A percentile compares a stretch with the other conserved stretches of the same genome.
phyloP scores from a whole-genome alignment of 1,284 basidiomycete genomes.

The Microbotryomycetes sp. region DNA sequence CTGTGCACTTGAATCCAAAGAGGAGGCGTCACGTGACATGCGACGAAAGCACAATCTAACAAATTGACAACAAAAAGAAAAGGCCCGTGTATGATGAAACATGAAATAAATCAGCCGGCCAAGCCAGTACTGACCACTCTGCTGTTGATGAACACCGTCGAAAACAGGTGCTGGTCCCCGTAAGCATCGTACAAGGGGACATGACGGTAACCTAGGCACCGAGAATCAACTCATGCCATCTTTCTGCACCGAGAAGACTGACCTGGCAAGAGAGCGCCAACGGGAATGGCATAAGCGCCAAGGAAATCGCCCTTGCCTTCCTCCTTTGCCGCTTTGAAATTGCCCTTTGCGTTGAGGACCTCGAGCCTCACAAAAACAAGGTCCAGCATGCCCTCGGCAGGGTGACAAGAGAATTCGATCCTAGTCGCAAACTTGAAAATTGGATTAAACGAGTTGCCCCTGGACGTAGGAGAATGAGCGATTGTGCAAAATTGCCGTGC shows the following conservation, averaged over 20 bases:
- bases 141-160: constrained; percentile 65
- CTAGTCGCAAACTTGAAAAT: constrained; percentile 62
- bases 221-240: not conserved
- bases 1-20: too few relatives aligned
- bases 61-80: too few relatives aligned
- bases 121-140: not conserved
- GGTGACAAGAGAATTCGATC: constrained; percentile 59
- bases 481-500: too few relatives aligned
- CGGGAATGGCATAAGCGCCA: constrained; percentile 60
- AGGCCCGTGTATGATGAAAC: too few relatives aligned
- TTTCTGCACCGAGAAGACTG: constrained; percentile 36
- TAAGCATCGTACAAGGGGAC: constrained; percentile 74
- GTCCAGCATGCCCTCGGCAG: constrained; percentile 63
- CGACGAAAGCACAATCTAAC: too few relatives aligned
- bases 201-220: constrained; percentile 66
- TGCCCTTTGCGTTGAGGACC: constrained; percentile 53
- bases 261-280: constrained; percentile 65
- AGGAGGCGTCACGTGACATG: too few relatives aligned
- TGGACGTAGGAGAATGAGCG: too few relatives aligned
- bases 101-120: too few relatives aligned
- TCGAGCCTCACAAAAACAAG: constrained; percentile 73
- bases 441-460: constrained; percentile 81
- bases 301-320: constrained; percentile 54
- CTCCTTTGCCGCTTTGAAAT: constrained; percentile 45
- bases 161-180: constrained; percentile 75